Conservation (phyloP, 1,139 yeast species). For the Geotrichum fermentans region DNA sequence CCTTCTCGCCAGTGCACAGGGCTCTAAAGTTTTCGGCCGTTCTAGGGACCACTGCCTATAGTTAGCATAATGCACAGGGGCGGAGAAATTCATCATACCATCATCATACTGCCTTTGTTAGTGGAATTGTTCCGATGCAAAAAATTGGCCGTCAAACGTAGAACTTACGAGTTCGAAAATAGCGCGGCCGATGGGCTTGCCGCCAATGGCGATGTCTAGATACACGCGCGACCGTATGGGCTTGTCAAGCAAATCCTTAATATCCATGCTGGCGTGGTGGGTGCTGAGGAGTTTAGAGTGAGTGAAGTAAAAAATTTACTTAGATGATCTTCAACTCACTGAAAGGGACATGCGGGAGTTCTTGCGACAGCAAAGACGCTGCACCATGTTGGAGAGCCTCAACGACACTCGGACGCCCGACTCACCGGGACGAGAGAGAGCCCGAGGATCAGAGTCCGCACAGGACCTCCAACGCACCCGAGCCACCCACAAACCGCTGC, state of each 20-base stretch:
- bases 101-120: background rate
- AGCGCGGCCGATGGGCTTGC: conserved; percentile 61
- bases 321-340: no score
- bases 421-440: no score
- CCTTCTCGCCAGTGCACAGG: conserved; percentile 86
- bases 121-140: no score
- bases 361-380: no score
- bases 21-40: conserved; percentile 92
- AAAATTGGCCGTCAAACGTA: no score
- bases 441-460: no score
- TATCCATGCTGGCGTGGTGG: conserved; percentile 14
- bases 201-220: conserved; percentile 71
- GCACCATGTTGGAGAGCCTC: no score
- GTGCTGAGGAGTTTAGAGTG: background rate
- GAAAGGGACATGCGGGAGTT: no score
- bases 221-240: conserved; percentile 51
- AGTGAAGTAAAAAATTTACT: background rate
- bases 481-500: no score
- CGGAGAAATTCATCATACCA: background rate
- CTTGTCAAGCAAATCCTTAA: conserved; percentile 19
- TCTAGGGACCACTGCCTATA: conserved; percentile 55
- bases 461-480: no score
- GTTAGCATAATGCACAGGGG: background rate
- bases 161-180: conserved; percentile 55
- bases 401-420: no score